phyloP scores from a whole-genome alignment of 2,329 filamentous ascomycete genomes.

The Verticillium nonalfalfae region DNA sequence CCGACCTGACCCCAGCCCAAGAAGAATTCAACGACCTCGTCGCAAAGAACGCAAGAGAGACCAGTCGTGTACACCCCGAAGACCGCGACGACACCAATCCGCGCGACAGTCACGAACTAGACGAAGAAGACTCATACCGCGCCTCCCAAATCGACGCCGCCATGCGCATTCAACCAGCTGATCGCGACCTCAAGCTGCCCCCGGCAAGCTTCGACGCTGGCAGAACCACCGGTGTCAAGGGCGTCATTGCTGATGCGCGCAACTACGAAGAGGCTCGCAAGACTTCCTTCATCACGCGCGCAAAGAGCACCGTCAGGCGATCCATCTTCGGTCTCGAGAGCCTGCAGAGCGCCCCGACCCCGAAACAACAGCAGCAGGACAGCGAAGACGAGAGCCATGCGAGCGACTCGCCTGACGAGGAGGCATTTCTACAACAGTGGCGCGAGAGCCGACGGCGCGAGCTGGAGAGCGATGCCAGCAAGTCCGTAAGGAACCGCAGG shows the following conservation, averaged over 20 bases:
- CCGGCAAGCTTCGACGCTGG: constrained; percentile 59
- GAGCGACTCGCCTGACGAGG: constrained; percentile 62
- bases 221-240: constrained; percentile 75
- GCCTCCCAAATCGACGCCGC: constrained; percentile 53
- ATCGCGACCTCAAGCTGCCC: constrained; percentile 53
- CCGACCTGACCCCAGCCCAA: constrained; percentile 51
- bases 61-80: constrained; percentile 48
- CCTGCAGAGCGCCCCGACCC: constrained; percentile 9
- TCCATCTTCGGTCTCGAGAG: constrained; percentile 47
- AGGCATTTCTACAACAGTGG: constrained; percentile 79
- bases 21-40: constrained; percentile 62
- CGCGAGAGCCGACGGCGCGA: constrained; percentile 73
- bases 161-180: constrained; percentile 58
- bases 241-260: constrained; percentile 78
- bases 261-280: constrained; percentile 65
- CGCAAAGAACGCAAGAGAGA: constrained; percentile 43
- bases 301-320: constrained; percentile 41
- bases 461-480: constrained; percentile 56
- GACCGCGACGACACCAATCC: constrained; percentile 39
- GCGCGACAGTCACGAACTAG: constrained; percentile 36
- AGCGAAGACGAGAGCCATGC: constrained; percentile 33
- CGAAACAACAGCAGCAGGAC: constrained; percentile 32
- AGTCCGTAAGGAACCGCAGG: constrained; percentile 54
- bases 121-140: constrained; percentile 48
- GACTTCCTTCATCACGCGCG: constrained; percentile 46